These are phyloP conservation scores for Pelargonium citronellum DNA, from an alignment of 441 rosid genomes.

Conservation along the genomic window DNA sequence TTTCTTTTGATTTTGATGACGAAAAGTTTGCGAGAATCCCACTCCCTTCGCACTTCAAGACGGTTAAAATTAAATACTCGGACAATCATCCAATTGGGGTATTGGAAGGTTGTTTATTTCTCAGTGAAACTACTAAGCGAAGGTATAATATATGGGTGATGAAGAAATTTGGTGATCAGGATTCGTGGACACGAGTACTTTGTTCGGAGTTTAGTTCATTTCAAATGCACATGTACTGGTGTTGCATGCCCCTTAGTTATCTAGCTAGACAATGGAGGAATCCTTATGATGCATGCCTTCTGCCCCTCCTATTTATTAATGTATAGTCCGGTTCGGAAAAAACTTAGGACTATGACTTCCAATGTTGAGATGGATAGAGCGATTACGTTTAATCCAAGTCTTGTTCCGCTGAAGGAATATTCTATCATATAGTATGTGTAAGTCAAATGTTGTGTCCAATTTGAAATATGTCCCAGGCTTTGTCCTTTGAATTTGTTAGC, in stretches of 20 bases:
- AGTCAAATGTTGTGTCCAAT: no score
- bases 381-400: no score
- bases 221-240: background rate
- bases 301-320: background rate
- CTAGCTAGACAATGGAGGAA: background rate
- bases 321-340: background rate
- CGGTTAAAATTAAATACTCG: no score
- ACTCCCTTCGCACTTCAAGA: background rate
- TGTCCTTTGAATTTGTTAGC: no score
- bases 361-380: no score
- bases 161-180: background rate
- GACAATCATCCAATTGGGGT: background rate
- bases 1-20: no score
- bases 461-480: no score
- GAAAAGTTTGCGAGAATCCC: background rate
- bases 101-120: background rate
- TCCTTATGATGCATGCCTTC: background rate
- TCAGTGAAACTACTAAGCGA: background rate
- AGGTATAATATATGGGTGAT: background rate
- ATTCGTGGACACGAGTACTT: background rate
- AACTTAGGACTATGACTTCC: background rate
- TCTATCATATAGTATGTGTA: no score
- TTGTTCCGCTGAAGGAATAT: no score
- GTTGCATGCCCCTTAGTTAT: background rate
- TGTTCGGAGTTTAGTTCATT: background rate